Evolutionary conservation across 164 flowering plant species (phyloP), one percentile per base, ranked within the genome.

Genomic region (Tetrastigma voinierianum): DNA sequence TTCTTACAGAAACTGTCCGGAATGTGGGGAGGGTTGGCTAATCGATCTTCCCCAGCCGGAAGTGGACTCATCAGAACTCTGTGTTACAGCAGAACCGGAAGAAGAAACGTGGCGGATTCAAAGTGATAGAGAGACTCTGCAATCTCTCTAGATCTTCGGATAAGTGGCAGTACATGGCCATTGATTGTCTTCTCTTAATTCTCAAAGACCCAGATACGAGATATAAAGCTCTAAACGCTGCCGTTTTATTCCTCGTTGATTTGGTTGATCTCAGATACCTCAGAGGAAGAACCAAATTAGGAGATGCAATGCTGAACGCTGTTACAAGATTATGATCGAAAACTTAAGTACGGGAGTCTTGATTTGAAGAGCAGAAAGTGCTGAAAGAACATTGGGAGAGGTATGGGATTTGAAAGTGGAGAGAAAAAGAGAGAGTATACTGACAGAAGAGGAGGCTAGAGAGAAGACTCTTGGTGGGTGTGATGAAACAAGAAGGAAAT

Each of bases 141-240:
- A 86, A 90, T 55, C 78, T 86, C 32, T 82, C 94, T 0, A 79
- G 95, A 70, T 90, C 98, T 40, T 92, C 95, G 1, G 93, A 86
- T 62, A 93, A 90, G 69, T 92, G 96, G 98, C 98, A 92, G 60
- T 90, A 92, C 65, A 85, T 90, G 85, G 95, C 82, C 6, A 83
- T 90, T 9, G 96, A 92, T 69, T 90, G 94, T 72, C 84, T 92
- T 44, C 66, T 88, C 1, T 45, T 84, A 3, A 84, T 92, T 14
- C 83, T 90, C 53, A 76, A 81, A 68, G 98, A 92, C 74, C 76
- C 72, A 59, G 74, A 66, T 13, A 63, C 65, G 6, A 72, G 79
- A 57, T 47, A 61, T 15, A 11, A 62, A 62, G 74, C 54, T 10
- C n/a, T 76, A 0, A 74, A 72, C 0, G n/a, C 46, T 21, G 64